Conservation (phyloP, 164 flowering plant genomes). For the Chimonanthus salicifolius region DNA sequence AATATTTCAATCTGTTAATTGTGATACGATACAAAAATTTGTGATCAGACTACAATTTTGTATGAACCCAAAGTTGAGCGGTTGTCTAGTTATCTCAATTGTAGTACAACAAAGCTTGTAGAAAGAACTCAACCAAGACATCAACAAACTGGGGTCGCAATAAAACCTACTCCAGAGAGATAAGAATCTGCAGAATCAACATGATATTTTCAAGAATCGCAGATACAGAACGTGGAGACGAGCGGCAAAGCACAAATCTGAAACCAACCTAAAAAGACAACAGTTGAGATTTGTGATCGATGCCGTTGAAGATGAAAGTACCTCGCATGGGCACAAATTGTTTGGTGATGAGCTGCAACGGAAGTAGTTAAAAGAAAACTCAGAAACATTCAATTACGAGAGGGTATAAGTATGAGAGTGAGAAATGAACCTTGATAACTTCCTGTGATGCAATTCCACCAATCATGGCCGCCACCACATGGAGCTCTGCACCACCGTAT, state of each 20-base stretch:
- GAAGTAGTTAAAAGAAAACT: background rate
- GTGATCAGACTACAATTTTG: no score
- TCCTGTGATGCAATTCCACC: conserved; percentile 95
- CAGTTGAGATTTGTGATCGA: conserved; percentile 87
- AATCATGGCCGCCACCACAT: conserved; percentile 81
- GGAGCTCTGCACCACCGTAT: conserved; percentile 96
- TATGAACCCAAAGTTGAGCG: no score
- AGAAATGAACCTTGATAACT: conserved; percentile 69
- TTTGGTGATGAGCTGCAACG: conserved; percentile 74
- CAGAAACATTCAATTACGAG: background rate
- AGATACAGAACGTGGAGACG: background rate
- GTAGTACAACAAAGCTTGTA: no score
- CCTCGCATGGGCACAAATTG: conserved; percentile 93
- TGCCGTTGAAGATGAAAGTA: conserved; percentile 88
- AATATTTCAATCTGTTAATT: no score
- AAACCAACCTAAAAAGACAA: conserved; percentile 14
- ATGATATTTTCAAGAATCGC: no score
- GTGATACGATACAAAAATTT: no score
- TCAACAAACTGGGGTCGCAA: no score
- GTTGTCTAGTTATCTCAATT: no score
- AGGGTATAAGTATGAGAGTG: background rate
- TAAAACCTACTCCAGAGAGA: no score
- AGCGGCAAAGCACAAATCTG: background rate
- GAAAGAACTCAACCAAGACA: no score
- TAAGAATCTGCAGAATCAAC: no score